Base-by-base conservation (phyloP, 2,329 filamentous ascomycete genomes). In the Graphilbum fragrans region DNA sequence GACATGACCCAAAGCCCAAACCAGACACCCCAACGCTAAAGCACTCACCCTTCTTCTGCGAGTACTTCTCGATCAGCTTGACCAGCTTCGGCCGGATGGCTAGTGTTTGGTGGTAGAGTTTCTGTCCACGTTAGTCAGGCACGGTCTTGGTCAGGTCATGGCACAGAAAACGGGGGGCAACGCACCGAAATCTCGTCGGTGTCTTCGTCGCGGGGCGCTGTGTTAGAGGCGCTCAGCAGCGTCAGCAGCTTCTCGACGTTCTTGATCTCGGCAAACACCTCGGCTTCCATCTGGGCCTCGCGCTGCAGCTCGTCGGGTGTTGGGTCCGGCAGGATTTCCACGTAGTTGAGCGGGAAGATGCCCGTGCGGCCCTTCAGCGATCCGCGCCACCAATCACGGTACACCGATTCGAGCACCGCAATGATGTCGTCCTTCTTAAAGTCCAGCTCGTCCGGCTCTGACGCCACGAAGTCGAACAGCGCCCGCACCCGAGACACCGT, bases 371-470 rank as follows among this genome's bases (percentile, higher is more conserved):
- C 92, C 56, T 88, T 80, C 45, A 98, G 67, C 34, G 88, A 94
- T 2, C 92, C 92, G 53, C 94, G 90, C 92, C 92, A 98, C 92
- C 92, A 98, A 61, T 98, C 92, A 62, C 96, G 98, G 66, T 93
- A 98, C 2, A 96, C 92, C 2, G 88, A 95, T 62, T 96, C 92
- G 33, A 98, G 70, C 16, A 98, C 92, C 1, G 92, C 90, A 59
- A 98, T 98, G 33, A 96, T 82, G 58, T 98, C 92, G 22, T 92
- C 90, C 64, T 94, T 94, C 52, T 88, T 83, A 60, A 98, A 98
- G 52, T 94, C 87, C 47, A 98, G 69, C 65, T 98, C 92, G 37
- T 90, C 92, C 0, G 87, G 78, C 59, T 98, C 92, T 0, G 88
- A 93, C 2, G 92, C 90, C 39, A 83, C 80, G 60, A 98, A 98